Evolutionary conservation across 192 early-diverging fungal species (phyloP), one percentile per base, ranked within the genome.

Genomic region (Spizellomyces sp.): DNA sequence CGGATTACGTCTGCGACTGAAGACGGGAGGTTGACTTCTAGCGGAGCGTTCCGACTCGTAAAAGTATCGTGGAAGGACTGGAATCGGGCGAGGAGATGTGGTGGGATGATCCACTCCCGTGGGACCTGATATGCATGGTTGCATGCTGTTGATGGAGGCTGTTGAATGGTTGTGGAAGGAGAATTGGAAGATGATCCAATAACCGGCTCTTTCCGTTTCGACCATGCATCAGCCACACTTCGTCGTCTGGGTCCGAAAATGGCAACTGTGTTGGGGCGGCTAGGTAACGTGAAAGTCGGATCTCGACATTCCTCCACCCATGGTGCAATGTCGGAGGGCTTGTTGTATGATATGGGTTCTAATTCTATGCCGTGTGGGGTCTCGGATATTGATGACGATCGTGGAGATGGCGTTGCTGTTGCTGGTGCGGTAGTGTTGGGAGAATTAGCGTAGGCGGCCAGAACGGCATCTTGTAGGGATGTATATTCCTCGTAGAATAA

Each of bases 401-500:
- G 12, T 12, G 50, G 14, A 54, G 14, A n/a, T 12, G 14, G 12
- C 14, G 50, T 48, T 22, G 62, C 22, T 17, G 36, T 43, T 7
- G 62, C 22, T 6, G 62, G 15, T 17, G 62, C 17, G n/a, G 8
- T 8, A 8, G 27, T 17, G 62, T 44, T 63, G 44, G 44, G 43
- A 43, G 62, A 17, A 41, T 42, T 46, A 1, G 41, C 4, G 48
- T 66, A 50, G 6, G 64, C 19, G 48, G n/a, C 43, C n/a, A 22
- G 52, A 22, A 66, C 45, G 12, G 64, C 41, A 12, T 48, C 64
- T 41, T 17, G 43, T 5, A 66, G 52, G 19, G 45, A 19, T 8
- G 9, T 14, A 41, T 66, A 46, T 48, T 66, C 64, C 47, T 66
- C 64, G 21, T 66, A 50, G 46, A 66, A 66, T 0, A 66, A 4